phyloP scores from a whole-genome alignment of 208 protist genomes.

The Leishmania martiniquensis region DNA sequence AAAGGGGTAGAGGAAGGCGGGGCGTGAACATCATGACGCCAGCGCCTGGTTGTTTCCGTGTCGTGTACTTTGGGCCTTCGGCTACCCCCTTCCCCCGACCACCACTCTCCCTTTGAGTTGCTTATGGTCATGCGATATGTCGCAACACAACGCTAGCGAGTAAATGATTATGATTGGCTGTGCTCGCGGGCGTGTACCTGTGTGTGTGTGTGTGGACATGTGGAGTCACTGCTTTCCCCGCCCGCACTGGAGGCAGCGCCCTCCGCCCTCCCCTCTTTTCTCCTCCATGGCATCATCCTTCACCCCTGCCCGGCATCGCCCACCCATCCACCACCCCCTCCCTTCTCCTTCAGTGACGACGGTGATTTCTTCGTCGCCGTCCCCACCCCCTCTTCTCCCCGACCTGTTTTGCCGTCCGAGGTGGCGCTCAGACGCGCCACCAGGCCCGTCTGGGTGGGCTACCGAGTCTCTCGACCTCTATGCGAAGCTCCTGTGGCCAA shows the following conservation, averaged over 20 bases:
- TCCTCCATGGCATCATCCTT: background rate
- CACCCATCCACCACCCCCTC: background rate
- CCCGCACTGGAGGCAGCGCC: background rate
- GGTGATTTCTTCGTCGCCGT: background rate
- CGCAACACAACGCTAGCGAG: background rate
- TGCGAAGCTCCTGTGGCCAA: background rate
- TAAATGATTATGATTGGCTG: background rate
- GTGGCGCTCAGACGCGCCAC: background rate
- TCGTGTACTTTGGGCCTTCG: background rate
- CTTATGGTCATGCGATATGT: background rate
- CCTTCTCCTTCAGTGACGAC: background rate
- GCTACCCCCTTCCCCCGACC: background rate
- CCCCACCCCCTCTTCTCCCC: background rate
- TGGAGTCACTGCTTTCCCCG: background rate
- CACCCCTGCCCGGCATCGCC: too few relatives aligned
- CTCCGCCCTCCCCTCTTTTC: too few relatives aligned
- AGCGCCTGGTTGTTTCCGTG: background rate
- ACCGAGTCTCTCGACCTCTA: background rate
- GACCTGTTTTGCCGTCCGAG: background rate
- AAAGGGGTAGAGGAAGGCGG: conserved; percentile 1
- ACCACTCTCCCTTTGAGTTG: background rate
- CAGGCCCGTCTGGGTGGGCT: background rate
- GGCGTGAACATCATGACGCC: background rate
- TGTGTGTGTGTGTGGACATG: background rate
- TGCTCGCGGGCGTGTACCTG: background rate